Evolutionary conservation across 2,329 filamentous ascomycete species (phyloP), one percentile per base, ranked within the genome.

Genomic region (Aspergillus latus): DNA sequence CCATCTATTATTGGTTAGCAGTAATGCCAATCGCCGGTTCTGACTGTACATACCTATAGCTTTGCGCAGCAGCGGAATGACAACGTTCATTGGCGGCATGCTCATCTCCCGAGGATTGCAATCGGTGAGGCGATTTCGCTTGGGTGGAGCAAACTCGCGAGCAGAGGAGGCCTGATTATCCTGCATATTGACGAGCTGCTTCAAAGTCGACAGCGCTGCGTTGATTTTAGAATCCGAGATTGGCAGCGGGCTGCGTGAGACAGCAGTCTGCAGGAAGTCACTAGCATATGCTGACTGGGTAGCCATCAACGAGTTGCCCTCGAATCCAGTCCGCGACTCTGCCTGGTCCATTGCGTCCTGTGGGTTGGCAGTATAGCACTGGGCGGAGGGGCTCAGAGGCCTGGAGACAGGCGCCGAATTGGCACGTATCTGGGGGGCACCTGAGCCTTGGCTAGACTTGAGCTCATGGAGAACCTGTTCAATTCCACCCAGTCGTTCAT

Each of bases 221-320:
- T 62, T 67, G 54, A 76, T 74, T 40, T 74, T 73, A 3, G 72
- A 72, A 8, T 67, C 73, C 10, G 71, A 71, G 37, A 69, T 63
- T 48, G 71, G 68, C 10, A 69, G 64, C 3, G 70, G 69, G 37
- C 68, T 70, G 32, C 66, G 64, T 40, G 73, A 70, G 63, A 68
- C 75, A 49, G 66, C 75, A 53, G 63, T 77, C 68, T 66, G 80
- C 57, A 71, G 76, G 57, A 72, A 77, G 62, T 63, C 70, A 61
- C 66, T 78, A 5, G 74, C 79, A 64, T 79, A 77, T 3, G 73
- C 75, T 0, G 78, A 81, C 58, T 82, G 79, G 6, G 75, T 73
- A 32, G 72, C 73, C 16, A 81, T 72, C 2, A 79, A 77, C 0
- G 79, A 80, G 49, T 78, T 78, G 3, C 79, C 80, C 59, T 82